A percentile compares a stretch with the other conserved stretches of the same genome.
These are phyloP conservation scores for Leccinum subfulvum DNA, from an alignment of 1,284 basidiomycete genomes.

Conservation along the genomic window DNA sequence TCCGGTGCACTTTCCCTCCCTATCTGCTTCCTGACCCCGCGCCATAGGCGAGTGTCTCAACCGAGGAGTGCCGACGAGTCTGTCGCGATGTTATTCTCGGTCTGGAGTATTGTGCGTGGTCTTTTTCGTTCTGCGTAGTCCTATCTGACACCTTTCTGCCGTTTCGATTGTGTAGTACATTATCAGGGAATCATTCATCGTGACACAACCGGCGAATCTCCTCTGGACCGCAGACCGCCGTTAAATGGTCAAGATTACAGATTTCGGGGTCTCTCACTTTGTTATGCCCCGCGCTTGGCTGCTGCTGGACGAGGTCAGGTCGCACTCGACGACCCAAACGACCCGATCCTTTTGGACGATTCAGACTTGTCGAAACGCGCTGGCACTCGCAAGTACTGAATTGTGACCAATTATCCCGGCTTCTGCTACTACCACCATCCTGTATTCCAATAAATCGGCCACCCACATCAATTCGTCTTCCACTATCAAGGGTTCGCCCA, in stretches of 20 bases:
- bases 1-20: slow-evolving; percentile 15
- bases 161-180: slow-evolving; percentile 62
- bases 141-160: slow-evolving; percentile 2
- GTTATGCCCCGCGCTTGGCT: slow-evolving; percentile 75
- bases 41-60: slow-evolving; percentile 20
- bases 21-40: slow-evolving; percentile 24
- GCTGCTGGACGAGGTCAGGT: slow-evolving; percentile 45
- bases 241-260: slow-evolving; percentile 89
- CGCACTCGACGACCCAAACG: slow-evolving; percentile 42
- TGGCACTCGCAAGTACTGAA: slow-evolving; percentile 68
- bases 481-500: slow-evolving; percentile 34
- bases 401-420: slow-evolving; percentile 32
- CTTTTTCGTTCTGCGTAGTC: slow-evolving; percentile 7
- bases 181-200: slow-evolving; percentile 98
- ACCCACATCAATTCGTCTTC: slow-evolving; percentile 32
- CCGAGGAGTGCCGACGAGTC: slow-evolving; percentile 65
- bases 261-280: slow-evolving; percentile 97
- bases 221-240: slow-evolving; percentile 82
- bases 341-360: slow-evolving; percentile 77
- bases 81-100: slow-evolving; percentile 94
- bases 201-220: slow-evolving; percentile 98
- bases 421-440: slow-evolving; percentile 32
- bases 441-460: slow-evolving; percentile 28
- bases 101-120: slow-evolving; percentile 82
- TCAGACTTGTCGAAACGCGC: slow-evolving; percentile 91